Percentiles rank a stretch among this genome's conserved stretches.
Conservation (phyloP, 805 yeast genomes). For the Cyberlindnera misumaiensis region DNA sequence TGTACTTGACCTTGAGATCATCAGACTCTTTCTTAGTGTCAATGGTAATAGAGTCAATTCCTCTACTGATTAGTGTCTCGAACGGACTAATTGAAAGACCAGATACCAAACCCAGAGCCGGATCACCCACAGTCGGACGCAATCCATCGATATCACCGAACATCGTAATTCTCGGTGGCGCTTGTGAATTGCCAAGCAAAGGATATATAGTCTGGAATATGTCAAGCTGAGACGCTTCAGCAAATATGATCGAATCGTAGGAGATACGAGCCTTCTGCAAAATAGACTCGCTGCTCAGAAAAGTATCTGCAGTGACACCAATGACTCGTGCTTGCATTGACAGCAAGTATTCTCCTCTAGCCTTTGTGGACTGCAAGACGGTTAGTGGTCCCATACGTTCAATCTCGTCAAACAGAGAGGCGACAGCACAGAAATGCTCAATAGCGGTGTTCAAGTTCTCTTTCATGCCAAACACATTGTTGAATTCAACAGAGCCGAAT, state of each 20-base stretch:
- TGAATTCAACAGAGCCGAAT: background rate
- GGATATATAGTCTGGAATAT: conserved; percentile 28
- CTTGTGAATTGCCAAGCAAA: conserved; percentile 12
- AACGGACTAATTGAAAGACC: conserved; percentile 22
- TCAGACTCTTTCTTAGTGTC: background rate
- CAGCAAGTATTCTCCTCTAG: conserved; percentile 19
- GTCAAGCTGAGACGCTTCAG: conserved; percentile 11
- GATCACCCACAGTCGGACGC: conserved; percentile 19
- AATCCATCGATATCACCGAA: conserved; percentile 29
- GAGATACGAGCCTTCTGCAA: conserved; percentile 5
- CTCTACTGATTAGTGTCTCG: conserved; percentile 18
- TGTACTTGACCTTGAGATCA: conserved; percentile 21
- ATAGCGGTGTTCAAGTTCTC: background rate
- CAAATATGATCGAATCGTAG: conserved; percentile 4
- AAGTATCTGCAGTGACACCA: conserved; percentile 20
- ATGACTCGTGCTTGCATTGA: conserved; percentile 25
- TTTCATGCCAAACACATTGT: background rate
- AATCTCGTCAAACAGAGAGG: conserved; percentile 20
- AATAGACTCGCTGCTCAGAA: conserved; percentile 8
- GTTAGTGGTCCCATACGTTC: conserved; percentile 24
- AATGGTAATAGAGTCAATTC: conserved; percentile 6
- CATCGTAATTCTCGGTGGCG: conserved; percentile 23
- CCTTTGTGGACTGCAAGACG: conserved; percentile 9
- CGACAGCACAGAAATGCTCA: conserved; percentile 12
- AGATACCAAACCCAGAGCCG: conserved; percentile 7